phyloP scores from a whole-genome alignment of 148 eudicot genomes.

The Pharnaceum exiguum region DNA sequence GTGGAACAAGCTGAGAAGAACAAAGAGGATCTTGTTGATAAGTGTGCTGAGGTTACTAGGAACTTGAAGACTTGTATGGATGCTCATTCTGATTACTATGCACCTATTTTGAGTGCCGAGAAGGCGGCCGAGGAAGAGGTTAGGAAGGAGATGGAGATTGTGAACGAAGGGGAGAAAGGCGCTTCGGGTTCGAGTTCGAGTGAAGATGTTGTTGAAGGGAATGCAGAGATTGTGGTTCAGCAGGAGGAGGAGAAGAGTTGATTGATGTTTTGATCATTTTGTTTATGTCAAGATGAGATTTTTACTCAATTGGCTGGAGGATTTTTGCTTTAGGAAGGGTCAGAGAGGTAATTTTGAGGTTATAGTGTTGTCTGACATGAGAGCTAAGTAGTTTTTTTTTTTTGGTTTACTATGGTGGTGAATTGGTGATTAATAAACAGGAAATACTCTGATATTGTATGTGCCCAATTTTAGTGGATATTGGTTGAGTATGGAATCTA shows the following conservation, averaged over 20 bases:
- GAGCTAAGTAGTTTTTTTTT: not conserved
- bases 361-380: conserved; percentile 10
- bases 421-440: conserved; percentile 22
- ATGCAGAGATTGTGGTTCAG: conserved; percentile 12
- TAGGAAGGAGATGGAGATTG: conserved; percentile 27
- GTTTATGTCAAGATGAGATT: not conserved
- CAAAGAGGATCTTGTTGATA: conserved; percentile 45
- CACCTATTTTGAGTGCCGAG: conserved; percentile 44
- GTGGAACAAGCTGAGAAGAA: conserved; percentile 45
- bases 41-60: conserved; percentile 41
- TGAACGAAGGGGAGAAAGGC: conserved; percentile 10
- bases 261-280: not conserved
- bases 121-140: conserved; percentile 41
- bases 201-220: conserved; percentile 18
- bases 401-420: conserved; percentile 1
- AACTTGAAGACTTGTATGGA: conserved; percentile 57
- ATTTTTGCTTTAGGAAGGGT: conserved; percentile 4
- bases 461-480: conserved; percentile 1
- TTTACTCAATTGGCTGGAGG: not conserved
- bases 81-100: conserved; percentile 49
- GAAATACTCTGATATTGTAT: not conserved
- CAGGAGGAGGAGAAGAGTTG: conserved; percentile 2
- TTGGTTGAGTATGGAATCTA: conserved; percentile 9
- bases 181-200: conserved; percentile 7
- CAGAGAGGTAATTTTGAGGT: conserved; percentile 12